A percentile compares a stretch with the other conserved stretches of the same genome.
These are phyloP conservation scores for Crithidia fasciculata DNA, from an alignment of 208 protist species.

Conservation along the genomic window DNA sequence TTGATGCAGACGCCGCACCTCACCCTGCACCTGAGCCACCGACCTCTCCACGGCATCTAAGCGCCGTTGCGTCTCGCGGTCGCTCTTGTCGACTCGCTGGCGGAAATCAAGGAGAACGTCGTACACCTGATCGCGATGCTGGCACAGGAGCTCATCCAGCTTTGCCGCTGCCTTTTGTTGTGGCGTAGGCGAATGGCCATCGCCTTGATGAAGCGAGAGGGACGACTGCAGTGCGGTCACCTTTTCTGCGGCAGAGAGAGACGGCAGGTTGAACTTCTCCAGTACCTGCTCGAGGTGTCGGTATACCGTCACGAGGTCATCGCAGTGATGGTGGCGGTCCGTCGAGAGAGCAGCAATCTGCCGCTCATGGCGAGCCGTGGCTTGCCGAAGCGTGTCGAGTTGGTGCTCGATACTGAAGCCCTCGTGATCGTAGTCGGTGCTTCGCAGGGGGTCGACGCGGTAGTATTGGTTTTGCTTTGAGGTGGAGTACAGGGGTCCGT, in stretches of 20 bases:
- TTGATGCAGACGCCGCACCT: constrained; percentile 15
- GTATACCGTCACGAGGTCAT: constrained; percentile 29
- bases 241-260: background rate
- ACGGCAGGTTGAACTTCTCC: constrained; percentile 13
- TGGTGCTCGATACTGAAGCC: constrained; percentile 20
- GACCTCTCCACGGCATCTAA: constrained; percentile 19
- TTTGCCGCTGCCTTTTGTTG: background rate
- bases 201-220: background rate
- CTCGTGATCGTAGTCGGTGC: background rate
- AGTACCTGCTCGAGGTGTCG: constrained; percentile 28
- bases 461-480: too few species aligned
- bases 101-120: constrained; percentile 28
- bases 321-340: constrained; percentile 41
- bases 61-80: constrained; percentile 16
- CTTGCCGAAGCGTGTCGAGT: constrained; percentile 20
- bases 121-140: constrained; percentile 26
- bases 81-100: constrained; percentile 22
- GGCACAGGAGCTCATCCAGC: constrained; percentile 9
- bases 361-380: constrained; percentile 16
- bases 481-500: too few species aligned
- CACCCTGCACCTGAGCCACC: constrained; percentile 10
- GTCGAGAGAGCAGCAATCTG: constrained; percentile 20
- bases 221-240: background rate
- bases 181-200: too few species aligned
- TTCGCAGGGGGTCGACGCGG: background rate